These are phyloP conservation scores for Eragrostis tef DNA, from an alignment of 202 grass and related monocot genomes.

Conservation along the genomic window DNA sequence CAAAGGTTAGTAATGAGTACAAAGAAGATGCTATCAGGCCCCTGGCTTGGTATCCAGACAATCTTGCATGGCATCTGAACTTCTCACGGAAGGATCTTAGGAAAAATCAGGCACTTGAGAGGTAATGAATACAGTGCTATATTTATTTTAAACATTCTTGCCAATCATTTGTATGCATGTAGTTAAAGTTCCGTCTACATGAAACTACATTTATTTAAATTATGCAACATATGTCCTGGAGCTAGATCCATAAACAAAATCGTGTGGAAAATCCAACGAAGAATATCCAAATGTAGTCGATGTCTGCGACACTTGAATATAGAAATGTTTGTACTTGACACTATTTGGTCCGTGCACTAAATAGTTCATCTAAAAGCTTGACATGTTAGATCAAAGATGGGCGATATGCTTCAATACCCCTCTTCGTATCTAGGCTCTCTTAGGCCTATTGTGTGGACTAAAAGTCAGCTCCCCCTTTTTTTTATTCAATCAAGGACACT, in stretches of 20 bases:
- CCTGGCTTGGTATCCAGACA: conserved; percentile 88
- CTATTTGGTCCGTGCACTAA: not conserved
- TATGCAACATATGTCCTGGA: not conserved
- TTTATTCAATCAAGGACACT: not conserved
- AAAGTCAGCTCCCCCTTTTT: not conserved
- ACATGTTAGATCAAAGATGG: not conserved
- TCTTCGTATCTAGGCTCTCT: not conserved
- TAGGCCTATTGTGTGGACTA: not conserved
- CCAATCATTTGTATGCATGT: not conserved
- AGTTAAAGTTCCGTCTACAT: conserved; percentile 3
- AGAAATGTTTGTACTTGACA: not conserved
- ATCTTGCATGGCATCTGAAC: conserved; percentile 97
- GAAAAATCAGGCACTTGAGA: conserved; percentile 82
- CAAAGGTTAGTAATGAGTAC: conserved; percentile 70
- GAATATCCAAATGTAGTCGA: not conserved
- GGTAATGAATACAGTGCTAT: conserved; percentile 56
- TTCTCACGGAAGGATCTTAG: conserved; percentile 93
- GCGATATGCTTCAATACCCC: not conserved
- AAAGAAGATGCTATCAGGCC: conserved; percentile 74
- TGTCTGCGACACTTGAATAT: not conserved
- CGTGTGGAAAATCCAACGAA: conserved; percentile 6
- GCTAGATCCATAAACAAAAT: conserved; percentile 18
- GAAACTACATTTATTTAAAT: not conserved
- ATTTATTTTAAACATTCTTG: conserved; percentile 41
- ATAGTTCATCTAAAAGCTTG: not conserved